A percentile compares a stretch with the other conserved stretches of the same genome.
phyloP scores from a whole-genome alignment of 345 rosid genomes.

The Eucalyptus dawsonii region DNA sequence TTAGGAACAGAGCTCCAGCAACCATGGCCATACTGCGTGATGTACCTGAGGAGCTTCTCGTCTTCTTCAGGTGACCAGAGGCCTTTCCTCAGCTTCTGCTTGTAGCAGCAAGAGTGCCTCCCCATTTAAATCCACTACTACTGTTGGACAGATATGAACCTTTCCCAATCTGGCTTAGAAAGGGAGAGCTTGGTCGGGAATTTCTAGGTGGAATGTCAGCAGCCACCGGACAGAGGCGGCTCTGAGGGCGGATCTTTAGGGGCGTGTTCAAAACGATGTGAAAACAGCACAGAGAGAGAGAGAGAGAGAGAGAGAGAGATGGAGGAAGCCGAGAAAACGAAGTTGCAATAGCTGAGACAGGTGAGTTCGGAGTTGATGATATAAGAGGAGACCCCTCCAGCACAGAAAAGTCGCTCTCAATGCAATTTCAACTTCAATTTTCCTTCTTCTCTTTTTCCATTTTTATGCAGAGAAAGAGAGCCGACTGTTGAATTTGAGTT shows the following conservation, averaged over 20 bases:
- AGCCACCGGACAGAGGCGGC: background rate
- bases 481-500: background rate
- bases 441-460: background rate
- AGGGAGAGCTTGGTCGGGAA: background rate
- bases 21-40: slow-evolving; percentile 88
- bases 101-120: slow-evolving; percentile 93
- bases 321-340: slow-evolving; percentile 24
- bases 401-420: background rate
- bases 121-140: slow-evolving; percentile 39
- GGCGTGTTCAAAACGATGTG: background rate
- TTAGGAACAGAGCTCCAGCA: slow-evolving; percentile 99
- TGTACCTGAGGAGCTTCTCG: slow-evolving; percentile 80
- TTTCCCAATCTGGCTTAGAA: background rate
- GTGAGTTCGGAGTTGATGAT: background rate
- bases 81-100: slow-evolving; percentile 97
- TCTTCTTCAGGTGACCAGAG: slow-evolving; percentile 99
- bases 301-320: background rate
- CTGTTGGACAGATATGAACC: background rate
- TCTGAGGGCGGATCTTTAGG: background rate
- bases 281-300: background rate
- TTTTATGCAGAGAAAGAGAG: background rate
- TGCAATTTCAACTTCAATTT: background rate
- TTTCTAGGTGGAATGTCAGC: background rate
- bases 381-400: background rate
- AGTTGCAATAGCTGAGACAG: slow-evolving; percentile 3